A percentile compares a stretch with the other conserved stretches of the same genome.
Conservation (phyloP, 75 land plant genomes). For the Azolla pinnata region DNA sequence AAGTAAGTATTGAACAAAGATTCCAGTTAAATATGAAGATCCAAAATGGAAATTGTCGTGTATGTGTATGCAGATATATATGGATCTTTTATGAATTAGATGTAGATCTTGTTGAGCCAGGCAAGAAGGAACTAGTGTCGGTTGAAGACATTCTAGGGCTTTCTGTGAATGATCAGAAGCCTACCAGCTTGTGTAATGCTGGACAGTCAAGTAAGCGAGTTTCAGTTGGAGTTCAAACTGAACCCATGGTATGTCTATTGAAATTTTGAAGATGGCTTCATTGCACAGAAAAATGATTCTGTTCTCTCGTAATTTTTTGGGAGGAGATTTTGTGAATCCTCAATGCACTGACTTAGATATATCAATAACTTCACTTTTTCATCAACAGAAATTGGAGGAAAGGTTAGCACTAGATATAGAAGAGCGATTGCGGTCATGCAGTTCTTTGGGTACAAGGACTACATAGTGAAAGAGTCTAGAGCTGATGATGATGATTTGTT, state of each 20-base stretch:
- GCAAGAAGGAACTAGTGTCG: constrained; percentile 12
- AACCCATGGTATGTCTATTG: constrained; percentile 4
- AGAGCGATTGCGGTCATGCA: constrained; percentile 1
- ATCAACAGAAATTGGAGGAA: constrained; percentile 5
- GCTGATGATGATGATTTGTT: too few species aligned
- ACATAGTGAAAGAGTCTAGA: not conserved
- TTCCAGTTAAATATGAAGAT: not conserved
- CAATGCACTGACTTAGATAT: not conserved
- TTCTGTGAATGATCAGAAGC: constrained; percentile 3
- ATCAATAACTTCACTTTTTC: not conserved
- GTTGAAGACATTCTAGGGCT: constrained; percentile 12
- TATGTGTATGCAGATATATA: not conserved
- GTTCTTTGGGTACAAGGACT: not conserved
- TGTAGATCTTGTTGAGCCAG: not conserved
- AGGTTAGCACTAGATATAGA: constrained; percentile 1
- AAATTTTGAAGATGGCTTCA: not conserved
- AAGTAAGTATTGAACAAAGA: not conserved
- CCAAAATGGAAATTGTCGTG: not conserved
- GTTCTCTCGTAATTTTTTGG: not conserved
- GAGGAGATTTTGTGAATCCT: not conserved
- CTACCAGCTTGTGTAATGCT: not conserved
- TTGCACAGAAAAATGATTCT: not conserved
- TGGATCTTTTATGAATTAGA: not conserved
- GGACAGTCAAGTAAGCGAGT: not conserved
- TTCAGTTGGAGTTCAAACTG: constrained; percentile 12